Percentiles rank a stretch among this genome's conserved stretches.
Conservation (phyloP, 2,329 filamentous ascomycete genomes). For the Paecilomyces sp. region DNA sequence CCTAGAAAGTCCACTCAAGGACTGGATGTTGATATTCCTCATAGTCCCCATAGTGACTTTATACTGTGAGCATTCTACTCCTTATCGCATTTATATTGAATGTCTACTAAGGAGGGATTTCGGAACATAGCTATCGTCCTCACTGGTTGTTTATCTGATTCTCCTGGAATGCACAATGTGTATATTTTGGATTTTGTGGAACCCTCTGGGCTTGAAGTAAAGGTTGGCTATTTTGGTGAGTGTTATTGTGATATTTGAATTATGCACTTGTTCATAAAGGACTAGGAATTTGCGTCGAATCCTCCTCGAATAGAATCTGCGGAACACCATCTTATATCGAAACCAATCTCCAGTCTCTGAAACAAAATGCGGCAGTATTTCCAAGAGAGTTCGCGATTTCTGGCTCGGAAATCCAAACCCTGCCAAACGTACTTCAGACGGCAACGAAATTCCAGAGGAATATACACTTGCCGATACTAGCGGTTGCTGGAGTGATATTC, state of each 20-base stretch:
- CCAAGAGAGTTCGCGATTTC: not conserved
- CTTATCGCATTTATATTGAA: not conserved
- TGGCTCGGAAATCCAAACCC: not conserved
- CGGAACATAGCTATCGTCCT: not conserved
- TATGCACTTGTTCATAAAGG: not conserved
- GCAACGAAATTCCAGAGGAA: not conserved
- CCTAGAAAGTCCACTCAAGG: not conserved
- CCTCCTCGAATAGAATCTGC: not conserved
- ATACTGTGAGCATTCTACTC: not conserved
- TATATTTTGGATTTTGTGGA: not conserved
- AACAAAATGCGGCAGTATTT: not conserved
- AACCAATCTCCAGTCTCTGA: not conserved
- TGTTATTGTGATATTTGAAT: not conserved
- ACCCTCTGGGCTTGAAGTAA: not conserved
- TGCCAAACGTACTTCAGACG: not conserved
- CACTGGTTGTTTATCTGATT: not conserved
- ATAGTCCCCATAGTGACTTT: not conserved
- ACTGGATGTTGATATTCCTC: not conserved
- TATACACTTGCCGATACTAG: not conserved
- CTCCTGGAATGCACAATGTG: not conserved
- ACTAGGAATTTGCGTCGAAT: not conserved
- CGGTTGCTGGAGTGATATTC: not conserved
- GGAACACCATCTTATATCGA: not conserved
- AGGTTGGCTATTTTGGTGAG: not conserved
- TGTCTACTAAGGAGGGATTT: not conserved